phyloP scores from a whole-genome alignment of 2,329 filamentous ascomycete genomes.

The Cladobotryum mycophilum region DNA sequence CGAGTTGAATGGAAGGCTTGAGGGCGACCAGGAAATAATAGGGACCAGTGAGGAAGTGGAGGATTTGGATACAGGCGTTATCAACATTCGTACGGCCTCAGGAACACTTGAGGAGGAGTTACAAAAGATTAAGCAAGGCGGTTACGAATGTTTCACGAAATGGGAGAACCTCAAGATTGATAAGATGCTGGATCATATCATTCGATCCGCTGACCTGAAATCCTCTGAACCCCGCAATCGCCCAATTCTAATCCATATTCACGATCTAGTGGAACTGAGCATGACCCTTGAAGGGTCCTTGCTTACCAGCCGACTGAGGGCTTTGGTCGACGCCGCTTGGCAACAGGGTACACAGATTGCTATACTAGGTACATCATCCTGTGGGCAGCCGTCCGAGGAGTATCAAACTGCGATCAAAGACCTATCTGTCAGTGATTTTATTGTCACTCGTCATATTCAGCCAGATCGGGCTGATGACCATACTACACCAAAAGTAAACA shows the following conservation, averaged over 20 bases:
- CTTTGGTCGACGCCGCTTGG: slow-evolving; percentile 66
- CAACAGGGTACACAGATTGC: slow-evolving; percentile 64
- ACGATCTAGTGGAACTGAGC: slow-evolving; percentile 74
- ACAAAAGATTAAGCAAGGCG: slow-evolving; percentile 34
- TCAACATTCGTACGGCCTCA: slow-evolving; percentile 22
- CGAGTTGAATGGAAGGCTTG: slow-evolving; percentile 47
- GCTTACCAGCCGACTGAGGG: slow-evolving; percentile 64
- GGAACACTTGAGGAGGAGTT: slow-evolving; percentile 38
- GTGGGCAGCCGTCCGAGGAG: slow-evolving; percentile 40
- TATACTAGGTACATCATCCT: slow-evolving; percentile 71
- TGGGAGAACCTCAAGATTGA: slow-evolving; percentile 59
- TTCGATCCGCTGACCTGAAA: slow-evolving; percentile 39
- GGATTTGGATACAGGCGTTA: slow-evolving; percentile 26
- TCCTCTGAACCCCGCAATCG: slow-evolving; percentile 27
- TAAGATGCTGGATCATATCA: slow-evolving; percentile 50
- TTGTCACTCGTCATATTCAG: slow-evolving; percentile 31
- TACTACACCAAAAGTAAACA: slow-evolving; percentile 1
- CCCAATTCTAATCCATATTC: slow-evolving; percentile 67
- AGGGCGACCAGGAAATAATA: slow-evolving; percentile 38
- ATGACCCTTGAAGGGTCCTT: slow-evolving; percentile 61
- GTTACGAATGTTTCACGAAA: slow-evolving; percentile 34
- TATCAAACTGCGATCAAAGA: slow-evolving; percentile 35
- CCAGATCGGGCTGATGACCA: slow-evolving; percentile 20
- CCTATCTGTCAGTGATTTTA: slow-evolving; percentile 36
- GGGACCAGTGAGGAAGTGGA: slow-evolving; percentile 28